These are phyloP conservation scores for Chrysanthemum lavandulifolium DNA, from an alignment of 129 eudicot species.

Conservation along the genomic window DNA sequence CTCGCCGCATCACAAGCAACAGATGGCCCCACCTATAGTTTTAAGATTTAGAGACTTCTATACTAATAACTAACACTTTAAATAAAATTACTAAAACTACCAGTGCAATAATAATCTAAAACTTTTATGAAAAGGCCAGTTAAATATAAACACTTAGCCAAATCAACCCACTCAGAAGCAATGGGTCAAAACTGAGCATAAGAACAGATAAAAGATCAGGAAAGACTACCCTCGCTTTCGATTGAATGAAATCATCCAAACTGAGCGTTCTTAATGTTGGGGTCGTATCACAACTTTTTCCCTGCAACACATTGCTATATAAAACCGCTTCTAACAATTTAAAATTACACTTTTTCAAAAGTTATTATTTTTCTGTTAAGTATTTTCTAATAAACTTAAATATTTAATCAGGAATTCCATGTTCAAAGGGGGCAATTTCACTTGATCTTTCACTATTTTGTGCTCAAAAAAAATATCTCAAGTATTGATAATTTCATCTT, in stretches of 20 bases:
- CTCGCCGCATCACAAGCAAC: slow-evolving; percentile 89
- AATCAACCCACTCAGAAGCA: not conserved
- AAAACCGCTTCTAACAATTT: too few species aligned
- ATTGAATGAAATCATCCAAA: too few species aligned
- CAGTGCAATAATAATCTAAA: not conserved
- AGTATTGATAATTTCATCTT: too few species aligned
- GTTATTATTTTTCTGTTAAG: too few species aligned
- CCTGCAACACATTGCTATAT: slow-evolving; percentile 35
- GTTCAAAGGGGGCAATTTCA: too few species aligned
- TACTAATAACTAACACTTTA: not conserved
- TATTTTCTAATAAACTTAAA: too few species aligned
- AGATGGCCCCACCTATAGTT: slow-evolving; percentile 83
- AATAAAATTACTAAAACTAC: not conserved
- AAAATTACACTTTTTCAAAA: too few species aligned
- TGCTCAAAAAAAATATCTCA: too few species aligned
- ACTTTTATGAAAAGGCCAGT: slow-evolving; percentile 3
- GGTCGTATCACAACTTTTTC: slow-evolving; percentile 20
- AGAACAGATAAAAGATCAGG: not conserved
- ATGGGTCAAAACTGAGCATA: not conserved
- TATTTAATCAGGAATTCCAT: too few species aligned
- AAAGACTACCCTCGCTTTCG: slow-evolving; percentile 40
- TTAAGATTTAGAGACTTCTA: not conserved
- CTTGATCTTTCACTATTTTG: too few species aligned
- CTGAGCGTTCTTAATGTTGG: too few species aligned
- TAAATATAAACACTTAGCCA: not conserved